Conservation (phyloP, 306 rosid genomes). For the Gastrolobium villosum region DNA sequence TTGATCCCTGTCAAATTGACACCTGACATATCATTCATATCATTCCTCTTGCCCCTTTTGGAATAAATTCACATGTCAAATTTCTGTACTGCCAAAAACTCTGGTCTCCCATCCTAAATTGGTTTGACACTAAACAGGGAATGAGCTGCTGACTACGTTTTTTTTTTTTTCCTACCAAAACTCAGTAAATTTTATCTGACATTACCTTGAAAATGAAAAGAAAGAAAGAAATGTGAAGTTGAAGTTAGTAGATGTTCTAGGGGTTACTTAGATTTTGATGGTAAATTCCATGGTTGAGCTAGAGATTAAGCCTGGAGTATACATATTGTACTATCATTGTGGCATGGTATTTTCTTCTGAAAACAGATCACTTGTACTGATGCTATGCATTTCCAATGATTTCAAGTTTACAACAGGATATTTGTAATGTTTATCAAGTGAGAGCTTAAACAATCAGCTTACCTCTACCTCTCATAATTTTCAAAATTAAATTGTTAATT, state of each 20-base stretch:
- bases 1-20: too few relatives aligned
- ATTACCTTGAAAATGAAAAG: neutral
- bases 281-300: neutral
- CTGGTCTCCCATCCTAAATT: too few relatives aligned
- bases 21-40: too few relatives aligned
- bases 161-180: too few relatives aligned
- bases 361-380: neutral
- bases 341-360: neutral
- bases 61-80: too few relatives aligned
- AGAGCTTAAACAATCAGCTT: neutral
- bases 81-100: too few relatives aligned
- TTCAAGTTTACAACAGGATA: neutral
- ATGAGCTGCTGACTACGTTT: too few relatives aligned
- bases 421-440: neutral
- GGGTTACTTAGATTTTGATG: neutral
- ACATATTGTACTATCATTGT: neutral
- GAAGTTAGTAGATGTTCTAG: neutral
- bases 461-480: neutral
- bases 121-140: too few relatives aligned
- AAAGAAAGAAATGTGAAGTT: neutral
- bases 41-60: too few relatives aligned
- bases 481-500: neutral
- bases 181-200: too few relatives aligned
- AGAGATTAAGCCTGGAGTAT: neutral
- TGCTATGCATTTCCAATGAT: neutral